Base-by-base conservation (phyloP, 257 asterid species). In the Gentiana straminea region DNA sequence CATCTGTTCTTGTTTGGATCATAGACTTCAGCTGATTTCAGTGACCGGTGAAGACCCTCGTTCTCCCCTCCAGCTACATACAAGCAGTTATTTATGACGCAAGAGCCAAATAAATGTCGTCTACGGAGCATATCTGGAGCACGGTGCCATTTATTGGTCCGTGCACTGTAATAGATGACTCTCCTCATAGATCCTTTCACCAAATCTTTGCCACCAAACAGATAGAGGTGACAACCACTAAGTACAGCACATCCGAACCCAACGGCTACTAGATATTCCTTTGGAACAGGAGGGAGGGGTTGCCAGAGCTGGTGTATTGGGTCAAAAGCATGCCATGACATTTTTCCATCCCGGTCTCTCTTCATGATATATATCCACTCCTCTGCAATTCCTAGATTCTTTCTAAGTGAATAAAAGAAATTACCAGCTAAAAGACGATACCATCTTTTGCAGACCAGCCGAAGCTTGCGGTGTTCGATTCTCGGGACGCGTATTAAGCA, bases 321-420 rank as follows among this genome's bases (percentile, higher is more conserved):
- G 55, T 73, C 79, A 64, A 73, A 73, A 51, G 79, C 79, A 41
- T 73, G 79, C 79, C 79, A 73, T 32, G 79, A 73, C 46, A 73
- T 55, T 59, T 73, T 73, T 5, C 69, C 72, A 36, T 73, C 79
- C 37, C 79, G 64, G 47, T 73, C 79, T 59, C 75, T 68, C 72
- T 73, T 73, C 69, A 73, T 65, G 65, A 73, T 64, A 46, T 69
- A 73, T 50, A 73, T 54, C 79, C 79, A 73, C 61, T 73, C 79
- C 45, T 73, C 79, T 0, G 79, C 71, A 54, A 73, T 61, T 50
- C 66, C 79, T 13, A 61, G 35, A 54, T 65, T 73, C 54, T 69
- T 73, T 9, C 79, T 24, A 46, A 73, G 79, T 4, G 79, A 64
- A 59, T 73, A 69, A 51, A 57, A 73, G 67, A 68, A 73, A 37